A percentile compares a stretch with the other conserved stretches of the same genome.
Evolutionary conservation across 2,329 filamentous ascomycete genomes (phyloP).

Genomic region (Shiraia bambusicola): DNA sequence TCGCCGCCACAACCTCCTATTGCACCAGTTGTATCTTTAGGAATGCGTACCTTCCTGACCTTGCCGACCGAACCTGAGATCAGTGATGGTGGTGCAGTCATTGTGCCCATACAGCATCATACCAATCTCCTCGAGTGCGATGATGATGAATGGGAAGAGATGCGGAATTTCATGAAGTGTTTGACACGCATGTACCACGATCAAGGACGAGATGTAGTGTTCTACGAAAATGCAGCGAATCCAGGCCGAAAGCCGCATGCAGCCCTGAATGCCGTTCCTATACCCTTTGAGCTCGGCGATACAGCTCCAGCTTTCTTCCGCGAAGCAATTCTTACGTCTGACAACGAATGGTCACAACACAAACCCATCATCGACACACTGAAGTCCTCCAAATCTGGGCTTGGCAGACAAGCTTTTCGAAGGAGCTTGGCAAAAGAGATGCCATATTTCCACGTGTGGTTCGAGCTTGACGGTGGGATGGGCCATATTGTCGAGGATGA

Average conservation of each 20-base stretch:
- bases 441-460: slow-evolving; percentile 98
- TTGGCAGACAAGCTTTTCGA: slow-evolving; percentile 81
- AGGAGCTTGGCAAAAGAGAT: slow-evolving; percentile 86
- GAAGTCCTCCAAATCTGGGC: slow-evolving; percentile 62
- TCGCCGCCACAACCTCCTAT: slow-evolving; percentile 65
- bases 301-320: slow-evolving; percentile 92
- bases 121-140: slow-evolving; percentile 95
- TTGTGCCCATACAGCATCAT: slow-evolving; percentile 84
- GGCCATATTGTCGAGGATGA: slow-evolving; percentile 91
- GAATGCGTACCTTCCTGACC: slow-evolving; percentile 82
- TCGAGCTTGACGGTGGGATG: slow-evolving; percentile 84
- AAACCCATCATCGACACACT: slow-evolving; percentile 89
- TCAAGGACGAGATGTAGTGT: slow-evolving; percentile 87
- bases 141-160: slow-evolving; percentile 98
- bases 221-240: slow-evolving; percentile 93
- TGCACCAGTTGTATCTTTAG: slow-evolving; percentile 83
- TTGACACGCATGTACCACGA: slow-evolving; percentile 93
- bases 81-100: slow-evolving; percentile 77
- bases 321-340: slow-evolving; percentile 84
- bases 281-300: slow-evolving; percentile 88
- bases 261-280: slow-evolving; percentile 79
- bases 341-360: slow-evolving; percentile 95
- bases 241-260: slow-evolving; percentile 80
- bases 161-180: slow-evolving; percentile 98
- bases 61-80: slow-evolving; percentile 88